These are phyloP conservation scores for Ceratocystiopsis sp. DNA, from an alignment of 2,329 filamentous ascomycete genomes.

Conservation along the genomic window DNA sequence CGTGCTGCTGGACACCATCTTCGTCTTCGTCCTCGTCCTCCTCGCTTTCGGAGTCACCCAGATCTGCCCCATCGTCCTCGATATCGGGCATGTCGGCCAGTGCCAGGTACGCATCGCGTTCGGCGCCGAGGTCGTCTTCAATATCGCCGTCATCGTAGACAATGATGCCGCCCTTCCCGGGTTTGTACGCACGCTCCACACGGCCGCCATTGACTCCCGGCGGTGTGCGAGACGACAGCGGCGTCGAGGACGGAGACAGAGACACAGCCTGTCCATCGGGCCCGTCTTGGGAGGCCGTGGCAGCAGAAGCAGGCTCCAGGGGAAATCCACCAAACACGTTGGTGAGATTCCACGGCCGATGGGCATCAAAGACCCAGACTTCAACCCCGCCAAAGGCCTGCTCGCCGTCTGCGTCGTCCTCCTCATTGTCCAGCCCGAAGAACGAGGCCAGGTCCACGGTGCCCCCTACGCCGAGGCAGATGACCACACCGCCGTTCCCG, in stretches of 20 bases:
- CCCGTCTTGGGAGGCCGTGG: slow-evolving; percentile 5
- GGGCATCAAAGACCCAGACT: slow-evolving; percentile 84
- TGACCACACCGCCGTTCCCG: slow-evolving; percentile 72
- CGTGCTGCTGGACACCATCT: slow-evolving; percentile 25
- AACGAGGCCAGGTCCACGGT: slow-evolving; percentile 73
- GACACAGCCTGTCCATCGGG: slow-evolving; percentile 15
- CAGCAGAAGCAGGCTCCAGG: slow-evolving; percentile 23
- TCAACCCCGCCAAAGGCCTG: slow-evolving; percentile 63
- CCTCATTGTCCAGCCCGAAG: slow-evolving; percentile 55
- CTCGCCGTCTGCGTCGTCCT: slow-evolving; percentile 23
- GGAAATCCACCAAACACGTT: slow-evolving; percentile 77
- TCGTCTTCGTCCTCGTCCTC: slow-evolving; percentile 26
- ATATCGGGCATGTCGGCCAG: slow-evolving; percentile 81
- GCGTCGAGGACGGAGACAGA: slow-evolving; percentile 15
- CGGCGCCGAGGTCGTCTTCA: slow-evolving; percentile 56
- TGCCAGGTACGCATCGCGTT: slow-evolving; percentile 72
- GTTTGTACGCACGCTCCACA: slow-evolving; percentile 53
- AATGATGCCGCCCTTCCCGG: slow-evolving; percentile 72
- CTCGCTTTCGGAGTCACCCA: slow-evolving; percentile 51
- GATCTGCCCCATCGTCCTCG: slow-evolving; percentile 50
- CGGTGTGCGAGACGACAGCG: slow-evolving; percentile 25
- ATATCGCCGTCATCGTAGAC: slow-evolving; percentile 96
- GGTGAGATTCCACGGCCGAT: slow-evolving; percentile 83
- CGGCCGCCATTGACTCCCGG: slow-evolving; percentile 56
- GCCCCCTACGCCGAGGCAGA: slow-evolving; percentile 85